Percentiles rank a stretch among this genome's conserved stretches.
Conservation (phyloP, 2,329 filamentous ascomycete genomes). For the Fusarium dlaminii region DNA sequence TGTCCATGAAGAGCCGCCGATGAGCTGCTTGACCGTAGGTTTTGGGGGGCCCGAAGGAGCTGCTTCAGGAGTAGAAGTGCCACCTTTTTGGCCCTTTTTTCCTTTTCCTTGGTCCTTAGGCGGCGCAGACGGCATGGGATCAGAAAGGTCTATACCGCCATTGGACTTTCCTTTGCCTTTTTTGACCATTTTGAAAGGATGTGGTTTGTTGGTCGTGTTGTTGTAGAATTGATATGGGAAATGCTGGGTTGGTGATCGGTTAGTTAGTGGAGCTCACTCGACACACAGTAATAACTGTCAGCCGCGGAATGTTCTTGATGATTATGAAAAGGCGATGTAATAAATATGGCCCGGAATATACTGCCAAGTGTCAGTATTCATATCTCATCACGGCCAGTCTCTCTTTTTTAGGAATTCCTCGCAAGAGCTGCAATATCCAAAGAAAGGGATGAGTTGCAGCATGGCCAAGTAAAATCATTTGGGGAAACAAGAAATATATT, state of each 20-base stretch:
- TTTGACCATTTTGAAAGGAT: conserved; percentile 56
- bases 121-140: conserved; percentile 48
- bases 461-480: neutral
- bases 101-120: conserved; percentile 57
- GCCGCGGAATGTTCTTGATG: neutral
- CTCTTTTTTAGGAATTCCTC: neutral
- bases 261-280: conserved; percentile 28
- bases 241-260: conserved; percentile 5
- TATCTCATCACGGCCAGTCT: neutral
- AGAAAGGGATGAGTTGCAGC: neutral
- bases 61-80: conserved; percentile 44
- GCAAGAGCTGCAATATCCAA: neutral
- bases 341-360: neutral
- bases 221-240: conserved; percentile 15
- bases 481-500: neutral
- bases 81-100: conserved; percentile 52
- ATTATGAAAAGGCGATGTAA: neutral
- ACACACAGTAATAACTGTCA: conserved; percentile 4
- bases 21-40: conserved; percentile 79
- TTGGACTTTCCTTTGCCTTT: conserved; percentile 63
- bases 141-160: conserved; percentile 30
- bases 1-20: conserved; percentile 96
- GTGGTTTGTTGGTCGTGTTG: neutral
- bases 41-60: conserved; percentile 60
- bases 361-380: neutral